Conservation (phyloP, 345 rosid genomes). For the Heritiera littoralis region DNA sequence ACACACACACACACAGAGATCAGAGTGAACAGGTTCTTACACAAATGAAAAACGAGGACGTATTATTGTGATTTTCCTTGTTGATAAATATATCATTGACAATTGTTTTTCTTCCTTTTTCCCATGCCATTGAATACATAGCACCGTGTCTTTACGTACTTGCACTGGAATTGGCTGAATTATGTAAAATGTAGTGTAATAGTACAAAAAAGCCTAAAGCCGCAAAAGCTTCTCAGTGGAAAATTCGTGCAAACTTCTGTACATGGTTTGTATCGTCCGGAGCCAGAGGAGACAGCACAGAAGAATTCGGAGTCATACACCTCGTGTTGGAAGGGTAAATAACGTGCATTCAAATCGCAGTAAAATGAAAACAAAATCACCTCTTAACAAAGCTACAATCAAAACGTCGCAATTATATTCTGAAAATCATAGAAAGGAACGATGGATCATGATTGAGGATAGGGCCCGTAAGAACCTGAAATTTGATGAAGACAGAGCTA, state of each 20-base stretch:
- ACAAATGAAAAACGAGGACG: not conserved
- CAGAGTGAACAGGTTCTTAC: not conserved
- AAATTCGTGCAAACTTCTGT: not conserved
- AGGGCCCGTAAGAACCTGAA: slow-evolving; percentile 2
- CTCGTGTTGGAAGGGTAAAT: not conserved
- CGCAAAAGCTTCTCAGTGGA: not conserved
- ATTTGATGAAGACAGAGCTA: slow-evolving; percentile 26
- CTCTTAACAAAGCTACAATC: not conserved
- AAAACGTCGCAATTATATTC: not conserved
- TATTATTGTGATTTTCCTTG: not conserved
- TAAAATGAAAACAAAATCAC: not conserved
- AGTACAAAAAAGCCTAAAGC: not conserved
- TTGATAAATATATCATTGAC: not conserved
- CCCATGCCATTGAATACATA: not conserved
- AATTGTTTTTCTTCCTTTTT: not conserved
- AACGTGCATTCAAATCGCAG: not conserved
- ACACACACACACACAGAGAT: not conserved
- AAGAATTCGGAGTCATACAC: not conserved
- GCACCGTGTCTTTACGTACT: not conserved
- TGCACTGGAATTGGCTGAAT: not conserved
- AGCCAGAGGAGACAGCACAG: not conserved
- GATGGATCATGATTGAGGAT: slow-evolving; percentile 10
- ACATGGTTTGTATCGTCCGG: not conserved
- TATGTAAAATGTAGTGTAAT: not conserved
- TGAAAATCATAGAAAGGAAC: not conserved